Percentiles rank a stretch among this genome's conserved stretches.
phyloP scores from a whole-genome alignment of 2,329 filamentous ascomycete genomes.

The Tolypocladium sp. region DNA sequence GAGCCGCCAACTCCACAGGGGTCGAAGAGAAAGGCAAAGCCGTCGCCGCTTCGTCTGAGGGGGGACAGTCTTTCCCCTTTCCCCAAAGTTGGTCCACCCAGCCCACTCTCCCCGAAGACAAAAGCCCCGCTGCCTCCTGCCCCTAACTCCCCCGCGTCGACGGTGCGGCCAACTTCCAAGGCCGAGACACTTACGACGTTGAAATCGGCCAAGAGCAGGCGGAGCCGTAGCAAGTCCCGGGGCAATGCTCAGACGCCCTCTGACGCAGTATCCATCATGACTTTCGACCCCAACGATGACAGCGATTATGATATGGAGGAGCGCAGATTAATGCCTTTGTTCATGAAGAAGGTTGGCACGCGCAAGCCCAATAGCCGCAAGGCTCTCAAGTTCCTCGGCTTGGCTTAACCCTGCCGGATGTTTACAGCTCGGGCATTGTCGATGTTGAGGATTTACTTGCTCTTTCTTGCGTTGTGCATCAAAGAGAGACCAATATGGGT shows the following conservation, averaged over 20 bases:
- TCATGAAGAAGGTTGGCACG: constrained; percentile 23
- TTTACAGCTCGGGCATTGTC: background rate
- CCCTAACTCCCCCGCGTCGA: constrained; percentile 3
- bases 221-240: constrained; percentile 18
- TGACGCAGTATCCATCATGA: constrained; percentile 22
- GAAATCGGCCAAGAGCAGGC: constrained; percentile 19
- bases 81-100: constrained; percentile 12
- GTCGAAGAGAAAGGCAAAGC: constrained; percentile 10
- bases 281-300: constrained; percentile 27
- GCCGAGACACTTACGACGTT: constrained; percentile 15
- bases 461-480: background rate
- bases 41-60: constrained; percentile 13
- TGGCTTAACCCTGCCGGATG: constrained; percentile 20
- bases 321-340: constrained; percentile 43
- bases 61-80: constrained; percentile 21
- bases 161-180: constrained; percentile 5
- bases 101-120: constrained; percentile 9
- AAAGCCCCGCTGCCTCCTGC: background rate
- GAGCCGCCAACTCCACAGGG: constrained; percentile 19
- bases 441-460: background rate
- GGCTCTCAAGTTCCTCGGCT: constrained; percentile 43
- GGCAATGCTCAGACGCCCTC: constrained; percentile 8
- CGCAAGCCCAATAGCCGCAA: constrained; percentile 37
- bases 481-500: background rate
- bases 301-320: constrained; percentile 38